Base-by-base conservation (phyloP, 2,329 filamentous ascomycete species). In the Paradendryphiella salina region DNA sequence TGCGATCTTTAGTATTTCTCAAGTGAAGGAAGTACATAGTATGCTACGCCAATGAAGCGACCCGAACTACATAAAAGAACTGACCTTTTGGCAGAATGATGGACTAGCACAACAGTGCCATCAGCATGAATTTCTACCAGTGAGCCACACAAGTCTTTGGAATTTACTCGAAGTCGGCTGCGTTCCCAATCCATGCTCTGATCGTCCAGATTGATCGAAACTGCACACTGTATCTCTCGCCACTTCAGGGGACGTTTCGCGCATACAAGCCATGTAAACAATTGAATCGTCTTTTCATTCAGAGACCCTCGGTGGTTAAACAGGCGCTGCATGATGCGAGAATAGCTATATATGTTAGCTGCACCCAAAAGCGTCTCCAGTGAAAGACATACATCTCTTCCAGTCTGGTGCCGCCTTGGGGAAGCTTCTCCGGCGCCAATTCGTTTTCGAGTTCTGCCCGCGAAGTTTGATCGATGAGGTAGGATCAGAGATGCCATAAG, bases 251-350 rank as follows among this genome's bases (percentile, higher is more conserved):
- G 56, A 6, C 66, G 59, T 52, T 68, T 67, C 3, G 63, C 60
- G 33, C 64, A 68, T 3, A 67, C 52, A 50, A 69, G 59, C 64
- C 63, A 69, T 1, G 61, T 61, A 5, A 69, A 45, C 6, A 68
- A 46, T 32, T 56, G 18, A 5, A 26, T 5, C 32, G 29, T 62
- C 8, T 54, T 61, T 0, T 59, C 56, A 8, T 47, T 54, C 1
- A 40, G 34, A 61, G 64, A 63, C 18, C 63, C 59, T 18, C 29
- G 26, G 0, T 3, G 2, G 3, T 14, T 11, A 2, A 61, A 54
- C 0, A 39, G 52, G 1, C 61, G 56, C 11, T n/a, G 41, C 4
- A 67, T 15, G 11, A 69, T 66, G n/a, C 62, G 51, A 18, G 61
- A 53, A 23, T 69, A 69, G 1, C 64, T 68, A 14, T 13, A 17